phyloP scores from a whole-genome alignment of 345 rosid species.

The Kandelia obovata region DNA sequence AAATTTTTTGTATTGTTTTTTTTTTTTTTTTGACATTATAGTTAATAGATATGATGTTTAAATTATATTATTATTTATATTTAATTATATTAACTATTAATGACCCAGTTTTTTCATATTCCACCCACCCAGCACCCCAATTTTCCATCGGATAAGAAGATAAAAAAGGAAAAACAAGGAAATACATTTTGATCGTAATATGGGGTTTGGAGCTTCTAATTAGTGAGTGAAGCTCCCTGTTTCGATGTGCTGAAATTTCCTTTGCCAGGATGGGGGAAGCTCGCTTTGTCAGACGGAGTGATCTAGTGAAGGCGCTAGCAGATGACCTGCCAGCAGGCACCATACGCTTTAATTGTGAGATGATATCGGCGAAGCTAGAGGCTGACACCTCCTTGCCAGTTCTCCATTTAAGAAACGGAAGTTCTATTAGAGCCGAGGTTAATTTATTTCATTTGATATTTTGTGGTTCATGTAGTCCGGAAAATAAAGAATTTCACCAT shows the following conservation, averaged over 20 bases:
- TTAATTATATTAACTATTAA: too few species aligned
- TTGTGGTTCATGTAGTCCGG: background rate
- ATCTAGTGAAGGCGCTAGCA: conserved; percentile 40
- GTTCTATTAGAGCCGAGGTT: conserved; percentile 42
- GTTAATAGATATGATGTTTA: too few species aligned
- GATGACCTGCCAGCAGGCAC: conserved; percentile 37
- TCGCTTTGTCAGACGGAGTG: conserved; percentile 45
- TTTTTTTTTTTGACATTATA: too few species aligned
- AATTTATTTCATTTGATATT: background rate
- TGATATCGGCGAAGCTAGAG: conserved; percentile 30
- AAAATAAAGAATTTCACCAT: background rate
- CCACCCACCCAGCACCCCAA: too few species aligned
- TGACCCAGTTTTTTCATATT: too few species aligned
- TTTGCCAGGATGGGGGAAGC: conserved; percentile 41
- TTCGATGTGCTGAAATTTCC: too few species aligned
- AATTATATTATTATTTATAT: too few species aligned
- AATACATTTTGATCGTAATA: conserved; percentile 1
- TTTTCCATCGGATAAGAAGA: too few species aligned
- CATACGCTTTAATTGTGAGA: conserved; percentile 34
- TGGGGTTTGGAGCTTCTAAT: background rate
- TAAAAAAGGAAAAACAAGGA: too few species aligned
- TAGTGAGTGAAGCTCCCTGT: background rate
- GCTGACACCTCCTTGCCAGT: conserved; percentile 25
- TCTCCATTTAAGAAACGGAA: conserved; percentile 32
- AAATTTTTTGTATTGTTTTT: too few species aligned